Percentiles rank a stretch among this genome's conserved stretches.
These are phyloP conservation scores for Citrus mangshanensis DNA, from an alignment of 345 rosid species.

Conservation along the genomic window DNA sequence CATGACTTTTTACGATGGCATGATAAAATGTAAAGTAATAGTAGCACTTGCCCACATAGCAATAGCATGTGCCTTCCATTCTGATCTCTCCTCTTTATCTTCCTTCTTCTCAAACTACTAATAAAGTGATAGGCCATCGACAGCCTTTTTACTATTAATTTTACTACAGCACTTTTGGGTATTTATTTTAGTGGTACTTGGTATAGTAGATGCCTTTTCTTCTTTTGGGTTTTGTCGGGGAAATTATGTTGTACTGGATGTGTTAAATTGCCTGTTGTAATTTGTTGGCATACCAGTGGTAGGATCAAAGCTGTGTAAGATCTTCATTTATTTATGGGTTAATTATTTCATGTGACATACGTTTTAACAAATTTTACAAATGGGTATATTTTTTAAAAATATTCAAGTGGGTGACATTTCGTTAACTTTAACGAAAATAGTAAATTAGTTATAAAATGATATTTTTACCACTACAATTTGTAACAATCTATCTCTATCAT, in stretches of 20 bases:
- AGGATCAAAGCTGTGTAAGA: neutral
- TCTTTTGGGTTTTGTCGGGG: too few relatives aligned
- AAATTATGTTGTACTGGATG: too few relatives aligned
- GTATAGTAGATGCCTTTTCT: neutral
- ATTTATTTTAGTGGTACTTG: neutral
- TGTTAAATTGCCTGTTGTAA: too few relatives aligned
- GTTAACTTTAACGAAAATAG: too few relatives aligned
- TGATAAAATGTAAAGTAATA: neutral
- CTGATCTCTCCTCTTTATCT: neutral
- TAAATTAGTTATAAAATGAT: too few relatives aligned
- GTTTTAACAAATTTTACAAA: too few relatives aligned
- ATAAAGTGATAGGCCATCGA: neutral
- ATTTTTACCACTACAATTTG: too few relatives aligned
- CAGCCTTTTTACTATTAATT: constrained; percentile 3
- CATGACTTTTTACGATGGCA: neutral
- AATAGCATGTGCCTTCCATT: constrained; percentile 3
- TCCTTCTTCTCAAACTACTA: neutral
- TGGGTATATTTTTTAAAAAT: too few relatives aligned
- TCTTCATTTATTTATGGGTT: neutral
- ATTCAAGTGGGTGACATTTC: rapidly evolving
- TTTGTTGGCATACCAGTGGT: too few relatives aligned
- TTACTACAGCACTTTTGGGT: neutral
- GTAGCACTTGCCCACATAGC: neutral
- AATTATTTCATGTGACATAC: too few relatives aligned
- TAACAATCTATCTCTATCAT: too few relatives aligned